Conservation (phyloP, 2,329 filamentous ascomycete species). For the Exserohilum rostratum region DNA sequence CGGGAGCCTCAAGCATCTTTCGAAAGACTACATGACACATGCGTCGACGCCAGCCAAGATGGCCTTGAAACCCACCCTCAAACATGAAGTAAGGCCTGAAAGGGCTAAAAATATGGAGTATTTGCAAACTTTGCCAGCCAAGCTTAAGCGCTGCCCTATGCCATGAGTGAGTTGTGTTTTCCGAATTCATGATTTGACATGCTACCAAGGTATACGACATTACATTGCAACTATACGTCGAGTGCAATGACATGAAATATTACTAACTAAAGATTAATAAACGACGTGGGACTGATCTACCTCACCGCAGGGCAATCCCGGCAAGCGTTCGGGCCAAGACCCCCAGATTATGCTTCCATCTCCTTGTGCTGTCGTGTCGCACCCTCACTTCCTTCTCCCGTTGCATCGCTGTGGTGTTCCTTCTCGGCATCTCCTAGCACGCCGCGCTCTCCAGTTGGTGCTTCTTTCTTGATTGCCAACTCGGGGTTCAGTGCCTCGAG, state of each 20-base stretch:
- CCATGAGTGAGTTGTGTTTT: no score
- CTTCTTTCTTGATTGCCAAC: slow-evolving; percentile 18
- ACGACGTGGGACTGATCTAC: not conserved
- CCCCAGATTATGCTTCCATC: not conserved
- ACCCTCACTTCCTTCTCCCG: slow-evolving; percentile 11
- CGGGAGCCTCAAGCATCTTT: not conserved
- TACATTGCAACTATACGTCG: not conserved
- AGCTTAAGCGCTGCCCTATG: no score
- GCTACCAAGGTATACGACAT: not conserved
- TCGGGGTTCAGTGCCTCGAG: slow-evolving; percentile 32
- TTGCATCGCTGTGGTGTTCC: not conserved
- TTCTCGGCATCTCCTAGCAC: slow-evolving; percentile 5
- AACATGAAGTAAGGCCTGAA: not conserved
- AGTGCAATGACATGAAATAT: not conserved
- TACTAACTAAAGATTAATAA: not conserved
- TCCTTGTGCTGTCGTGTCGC: slow-evolving; percentile 14
- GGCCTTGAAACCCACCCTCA: no score
- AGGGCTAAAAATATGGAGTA: no score
- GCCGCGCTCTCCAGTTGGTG: not conserved
- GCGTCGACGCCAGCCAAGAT: not conserved
- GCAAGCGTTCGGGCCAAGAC: not conserved
- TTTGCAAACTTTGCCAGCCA: no score
- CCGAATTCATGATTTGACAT: no score
- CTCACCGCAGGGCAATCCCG: slow-evolving; percentile 1
- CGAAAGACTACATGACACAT: not conserved